Evolutionary conservation across 106 monocot species (phyloP).

Genomic region (Cymbidium sinense): DNA sequence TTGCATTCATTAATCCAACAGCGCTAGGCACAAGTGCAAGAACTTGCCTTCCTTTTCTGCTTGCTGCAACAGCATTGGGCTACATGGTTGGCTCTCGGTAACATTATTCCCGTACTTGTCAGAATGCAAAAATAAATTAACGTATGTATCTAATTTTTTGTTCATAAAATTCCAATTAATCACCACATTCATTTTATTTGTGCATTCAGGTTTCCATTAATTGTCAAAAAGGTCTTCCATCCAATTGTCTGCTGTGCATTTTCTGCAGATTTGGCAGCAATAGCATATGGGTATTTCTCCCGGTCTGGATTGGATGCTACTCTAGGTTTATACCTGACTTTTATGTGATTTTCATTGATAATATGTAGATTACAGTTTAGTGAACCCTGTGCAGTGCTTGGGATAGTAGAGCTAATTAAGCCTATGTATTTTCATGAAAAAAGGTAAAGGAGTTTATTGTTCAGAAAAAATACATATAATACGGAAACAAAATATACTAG

Average conservation of each 20-base stretch:
- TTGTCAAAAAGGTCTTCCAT: constrained; percentile 74
- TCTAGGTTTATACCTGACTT: constrained; percentile 64
- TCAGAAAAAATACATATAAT: not conserved
- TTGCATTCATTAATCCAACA: constrained; percentile 52
- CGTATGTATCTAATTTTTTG: not conserved
- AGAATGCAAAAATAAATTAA: not conserved
- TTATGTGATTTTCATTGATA: not conserved
- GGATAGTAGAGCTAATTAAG: not conserved
- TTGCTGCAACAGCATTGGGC: constrained; percentile 81
- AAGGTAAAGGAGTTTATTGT: too few species aligned
- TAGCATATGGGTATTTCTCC: constrained; percentile 81
- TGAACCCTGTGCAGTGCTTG: not conserved
- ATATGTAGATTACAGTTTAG: not conserved
- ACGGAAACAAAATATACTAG: not conserved
- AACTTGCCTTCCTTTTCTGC: constrained; percentile 82
- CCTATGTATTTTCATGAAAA: not conserved
- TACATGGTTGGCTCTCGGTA: constrained; percentile 94
- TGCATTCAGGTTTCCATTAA: constrained; percentile 59
- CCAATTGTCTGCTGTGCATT: constrained; percentile 89
- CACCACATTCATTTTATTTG: not conserved
- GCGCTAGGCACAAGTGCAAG: constrained; percentile 81
- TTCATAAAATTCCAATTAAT: not conserved
- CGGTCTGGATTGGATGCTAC: constrained; percentile 73
- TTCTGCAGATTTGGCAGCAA: constrained; percentile 86
- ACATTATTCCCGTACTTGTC: constrained; percentile 19